Percentiles rank a stretch among this genome's conserved stretches.
Conservation (phyloP, 2,329 filamentous ascomycete genomes). For the Juglanconis oblonga region DNA sequence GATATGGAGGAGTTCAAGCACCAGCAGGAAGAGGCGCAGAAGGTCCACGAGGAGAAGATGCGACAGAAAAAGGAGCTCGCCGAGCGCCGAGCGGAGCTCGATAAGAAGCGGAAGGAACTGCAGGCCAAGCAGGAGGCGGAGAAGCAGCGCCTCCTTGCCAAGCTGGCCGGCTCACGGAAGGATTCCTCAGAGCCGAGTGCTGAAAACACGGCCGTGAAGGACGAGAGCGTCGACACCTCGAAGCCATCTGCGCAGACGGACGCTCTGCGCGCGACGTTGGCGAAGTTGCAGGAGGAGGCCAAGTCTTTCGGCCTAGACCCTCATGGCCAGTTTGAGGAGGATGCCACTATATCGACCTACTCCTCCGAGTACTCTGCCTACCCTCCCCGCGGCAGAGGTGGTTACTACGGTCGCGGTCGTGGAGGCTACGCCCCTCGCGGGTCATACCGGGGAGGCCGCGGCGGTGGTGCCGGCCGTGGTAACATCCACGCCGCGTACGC, state of each 20-base stretch:
- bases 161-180: conserved; percentile 44
- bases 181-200: conserved; percentile 13
- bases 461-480: conserved; percentile 37
- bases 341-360: conserved; percentile 20
- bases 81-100: conserved; percentile 59
- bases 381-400: conserved; percentile 26
- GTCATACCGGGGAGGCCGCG: conserved; percentile 36
- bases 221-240: conserved; percentile 22
- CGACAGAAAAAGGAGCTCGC: conserved; percentile 62
- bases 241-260: conserved; percentile 52
- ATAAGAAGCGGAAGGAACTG: conserved; percentile 60
- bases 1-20: conserved; percentile 68
- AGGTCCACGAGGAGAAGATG: conserved; percentile 62
- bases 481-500: conserved; percentile 55
- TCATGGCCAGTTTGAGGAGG: conserved; percentile 43
- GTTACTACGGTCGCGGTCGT: conserved; percentile 11
- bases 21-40: conserved; percentile 71
- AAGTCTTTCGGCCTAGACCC: conserved; percentile 66
- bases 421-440: conserved; percentile 28
- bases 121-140: conserved; percentile 64
- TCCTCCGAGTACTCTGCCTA: conserved; percentile 32
- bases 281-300: conserved; percentile 71
- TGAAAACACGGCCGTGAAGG: conserved; percentile 10
- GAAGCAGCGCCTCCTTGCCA: conserved; percentile 58
- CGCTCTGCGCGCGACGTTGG: conserved; percentile 67